phyloP scores from a whole-genome alignment of 2,329 filamentous ascomycete species.

The Claviceps sp. region DNA sequence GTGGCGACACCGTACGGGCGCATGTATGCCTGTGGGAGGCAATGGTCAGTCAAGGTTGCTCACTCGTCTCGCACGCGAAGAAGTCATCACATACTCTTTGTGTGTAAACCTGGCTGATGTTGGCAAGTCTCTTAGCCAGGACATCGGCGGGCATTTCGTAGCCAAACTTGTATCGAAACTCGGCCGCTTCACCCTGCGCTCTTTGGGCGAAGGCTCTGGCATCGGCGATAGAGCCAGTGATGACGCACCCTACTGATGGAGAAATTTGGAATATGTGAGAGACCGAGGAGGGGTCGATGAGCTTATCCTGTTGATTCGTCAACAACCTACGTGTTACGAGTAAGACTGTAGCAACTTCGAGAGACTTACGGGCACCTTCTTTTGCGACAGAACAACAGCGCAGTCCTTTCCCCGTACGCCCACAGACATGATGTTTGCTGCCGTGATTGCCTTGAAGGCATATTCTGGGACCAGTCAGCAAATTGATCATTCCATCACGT shows the following conservation, averaged over 20 bases:
- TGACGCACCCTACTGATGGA: slow-evolving; percentile 90
- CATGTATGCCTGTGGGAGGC: slow-evolving; percentile 64
- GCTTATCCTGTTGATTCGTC: slow-evolving; percentile 61
- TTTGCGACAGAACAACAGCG: slow-evolving; percentile 93
- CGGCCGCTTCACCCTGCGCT: slow-evolving; percentile 87
- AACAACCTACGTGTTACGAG: background rate
- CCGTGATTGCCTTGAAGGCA: slow-evolving; percentile 99
- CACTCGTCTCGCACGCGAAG: background rate
- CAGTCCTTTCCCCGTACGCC: slow-evolving; percentile 94
- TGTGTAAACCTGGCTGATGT: slow-evolving; percentile 98
- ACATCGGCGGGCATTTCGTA: slow-evolving; percentile 99
- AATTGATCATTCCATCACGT: background rate
- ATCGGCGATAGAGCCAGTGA: slow-evolving; percentile 97
- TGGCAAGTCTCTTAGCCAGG: slow-evolving; percentile 88
- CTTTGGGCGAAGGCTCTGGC: slow-evolving; percentile 85
- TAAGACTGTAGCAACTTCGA: background rate
- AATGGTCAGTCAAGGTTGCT: background rate
- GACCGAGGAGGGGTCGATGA: slow-evolving; percentile 94
- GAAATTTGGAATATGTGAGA: slow-evolving; percentile 97
- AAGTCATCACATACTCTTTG: slow-evolving; percentile 54
- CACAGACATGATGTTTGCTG: slow-evolving; percentile 96
- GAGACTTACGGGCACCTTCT: slow-evolving; percentile 86
- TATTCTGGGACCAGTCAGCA: slow-evolving; percentile 54
- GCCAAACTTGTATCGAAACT: slow-evolving; percentile 96
- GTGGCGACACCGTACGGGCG: slow-evolving; percentile 90